Evolutionary conservation across 495 filamentous ascomycete species (phyloP), one percentile per base, ranked within the genome.

Genomic region (Penicillium turbatum): DNA sequence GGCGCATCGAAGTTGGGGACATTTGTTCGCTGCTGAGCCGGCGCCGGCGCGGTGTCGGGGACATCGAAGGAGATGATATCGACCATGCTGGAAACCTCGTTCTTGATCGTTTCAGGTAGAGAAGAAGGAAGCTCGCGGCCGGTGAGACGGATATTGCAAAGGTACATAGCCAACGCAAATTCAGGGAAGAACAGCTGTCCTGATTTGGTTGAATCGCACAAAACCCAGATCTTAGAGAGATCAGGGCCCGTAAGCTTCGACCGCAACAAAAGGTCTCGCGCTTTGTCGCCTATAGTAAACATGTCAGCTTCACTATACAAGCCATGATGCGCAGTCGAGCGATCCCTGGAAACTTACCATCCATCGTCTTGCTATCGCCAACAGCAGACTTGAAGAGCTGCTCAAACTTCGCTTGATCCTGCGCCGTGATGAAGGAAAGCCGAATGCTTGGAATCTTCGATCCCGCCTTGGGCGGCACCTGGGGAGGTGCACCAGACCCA

Each of bases 41-140:
- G 70, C 54, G 64, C 48, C 12, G 86, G 81, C 15, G 72, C 78
- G 13, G 92, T 87, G 59, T 98, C 95, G 0, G 84, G 83, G 16
- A 97, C 83, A 53, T 88, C 89, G 67, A 97, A 97, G 16, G 92
- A 96, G 57, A 99, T 99, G 38, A 97, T 97, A 65, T 99, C 95
- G 31, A 99, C 95, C 93, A 99, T 97, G 64, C 95, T 95, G 9
- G 92, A 97, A 27, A 99, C 95, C 71, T 99, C 95, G 66, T 97
- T 99, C 70, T 81, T 86, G 42, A 97, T 84, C 36, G 81, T 86
- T 36, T 97, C 92, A 0, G 95, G 92, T 3, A 99, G 74, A 11
- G 66, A 65, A 1, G 75, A 59, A 2, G 95, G 95, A 9, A 99
- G 63, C 0, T 82, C 74, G 68, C 95, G 96, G 27, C 92, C 92